Evolutionary conservation across 2,329 filamentous ascomycete species (phyloP).

Genomic region (Alternaria triticimaculans): DNA sequence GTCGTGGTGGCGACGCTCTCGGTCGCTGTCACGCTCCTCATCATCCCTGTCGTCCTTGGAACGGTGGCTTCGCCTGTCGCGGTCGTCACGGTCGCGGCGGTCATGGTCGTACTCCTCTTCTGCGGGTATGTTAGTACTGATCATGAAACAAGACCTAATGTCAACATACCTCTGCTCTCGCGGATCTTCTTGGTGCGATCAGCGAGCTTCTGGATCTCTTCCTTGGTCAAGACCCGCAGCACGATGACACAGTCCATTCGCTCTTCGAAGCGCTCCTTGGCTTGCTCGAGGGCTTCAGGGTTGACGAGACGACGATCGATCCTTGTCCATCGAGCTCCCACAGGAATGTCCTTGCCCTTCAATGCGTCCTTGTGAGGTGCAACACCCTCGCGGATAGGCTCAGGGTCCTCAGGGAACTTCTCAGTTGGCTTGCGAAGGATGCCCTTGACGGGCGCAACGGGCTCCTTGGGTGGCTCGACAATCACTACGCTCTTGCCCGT

Average conservation of each 20-base stretch:
- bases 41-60: slow-evolving; percentile 41
- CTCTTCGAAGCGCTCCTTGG: slow-evolving; percentile 91
- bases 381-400: slow-evolving; percentile 85
- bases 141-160: neutral
- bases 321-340: slow-evolving; percentile 89
- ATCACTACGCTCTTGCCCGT: slow-evolving; percentile 57
- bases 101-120: slow-evolving; percentile 46
- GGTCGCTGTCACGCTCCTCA: slow-evolving; percentile 36
- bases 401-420: slow-evolving; percentile 85
- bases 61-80: slow-evolving; percentile 35
- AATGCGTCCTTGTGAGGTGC: slow-evolving; percentile 90
- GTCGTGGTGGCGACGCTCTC: slow-evolving; percentile 17
- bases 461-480: slow-evolving; percentile 74
- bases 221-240: slow-evolving; percentile 81
- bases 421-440: slow-evolving; percentile 84
- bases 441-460: slow-evolving; percentile 71
- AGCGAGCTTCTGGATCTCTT: slow-evolving; percentile 89
- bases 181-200: slow-evolving; percentile 80
- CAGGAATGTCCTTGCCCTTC: slow-evolving; percentile 69
- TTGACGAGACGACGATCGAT: slow-evolving; percentile 89
- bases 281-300: slow-evolving; percentile 81
- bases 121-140: slow-evolving; percentile 15
- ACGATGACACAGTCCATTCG: slow-evolving; percentile 95
- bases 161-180: slow-evolving; percentile 50
- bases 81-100: slow-evolving; percentile 37